Evolutionary conservation across 345 rosid species (phyloP).

Genomic region (Passiflora organensis): DNA sequence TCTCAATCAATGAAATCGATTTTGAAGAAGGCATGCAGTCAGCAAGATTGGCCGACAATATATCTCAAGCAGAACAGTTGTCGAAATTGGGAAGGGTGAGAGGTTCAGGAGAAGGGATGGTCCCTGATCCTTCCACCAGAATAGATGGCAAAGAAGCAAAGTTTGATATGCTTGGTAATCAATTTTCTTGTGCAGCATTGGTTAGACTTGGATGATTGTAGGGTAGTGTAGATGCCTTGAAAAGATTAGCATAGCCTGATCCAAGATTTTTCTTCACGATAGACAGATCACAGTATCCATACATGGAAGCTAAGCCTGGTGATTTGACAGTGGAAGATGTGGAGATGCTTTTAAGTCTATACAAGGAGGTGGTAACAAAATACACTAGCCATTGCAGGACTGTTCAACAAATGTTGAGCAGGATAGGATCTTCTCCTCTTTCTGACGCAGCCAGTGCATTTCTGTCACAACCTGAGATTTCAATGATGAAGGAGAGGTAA

Average conservation of each 20-base stretch:
- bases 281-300: conserved; percentile 40
- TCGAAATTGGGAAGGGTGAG: conserved; percentile 15
- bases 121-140: conserved; percentile 18
- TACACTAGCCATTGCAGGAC: conserved; percentile 32
- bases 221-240: no score
- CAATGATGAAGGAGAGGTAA: conserved; percentile 3
- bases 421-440: conserved; percentile 3
- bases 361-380: conserved; percentile 53
- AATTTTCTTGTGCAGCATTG: no score
- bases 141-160: conserved; percentile 15
- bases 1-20: conserved; percentile 48
- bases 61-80: conserved; percentile 15
- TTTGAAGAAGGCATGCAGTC: conserved; percentile 56
- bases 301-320: conserved; percentile 44
- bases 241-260: no score
- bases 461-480: neutral
- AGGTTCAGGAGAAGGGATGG: conserved; percentile 10
- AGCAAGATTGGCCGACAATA: conserved; percentile 34
- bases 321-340: conserved; percentile 45
- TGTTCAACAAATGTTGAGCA: conserved; percentile 24
- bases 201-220: no score
- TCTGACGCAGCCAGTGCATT: no score
- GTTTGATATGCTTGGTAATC: conserved; percentile 17
- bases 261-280: no score
- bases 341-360: conserved; percentile 39